A percentile compares a stretch with the other conserved stretches of the same genome.
Evolutionary conservation across 768 basidiomycete species (phyloP).

Genomic region (Tulasnella sp.): DNA sequence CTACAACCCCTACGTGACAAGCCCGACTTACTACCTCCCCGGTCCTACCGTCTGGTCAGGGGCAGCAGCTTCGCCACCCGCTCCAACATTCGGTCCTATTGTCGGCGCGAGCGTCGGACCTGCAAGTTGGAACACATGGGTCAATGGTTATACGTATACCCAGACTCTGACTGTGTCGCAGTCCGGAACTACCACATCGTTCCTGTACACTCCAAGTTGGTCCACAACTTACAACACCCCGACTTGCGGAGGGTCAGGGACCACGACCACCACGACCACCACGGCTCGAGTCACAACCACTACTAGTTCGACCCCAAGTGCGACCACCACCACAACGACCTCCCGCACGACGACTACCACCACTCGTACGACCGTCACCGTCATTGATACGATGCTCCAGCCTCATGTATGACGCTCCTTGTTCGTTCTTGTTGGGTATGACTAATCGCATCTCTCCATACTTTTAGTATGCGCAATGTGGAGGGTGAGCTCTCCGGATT

Average conservation of each 20-base stretch:
- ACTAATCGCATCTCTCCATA: neutral
- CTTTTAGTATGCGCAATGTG: neutral
- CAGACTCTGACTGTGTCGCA: neutral
- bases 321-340: neutral
- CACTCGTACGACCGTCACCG: neutral
- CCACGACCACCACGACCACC: neutral
- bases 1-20: conserved; percentile 11
- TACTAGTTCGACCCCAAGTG: neutral
- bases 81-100: neutral
- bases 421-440: neutral
- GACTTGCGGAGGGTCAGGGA: neutral
- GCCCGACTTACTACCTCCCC: conserved; percentile 4
- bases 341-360: neutral
- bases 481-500: neutral
- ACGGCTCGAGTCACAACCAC: neutral
- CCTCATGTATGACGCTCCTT: neutral
- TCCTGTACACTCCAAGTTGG: neutral
- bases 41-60: conserved; percentile 18
- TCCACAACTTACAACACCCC: conserved; percentile 15
- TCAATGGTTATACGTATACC: neutral
- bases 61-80: conserved; percentile 11
- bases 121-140: conserved; percentile 9
- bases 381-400: neutral
- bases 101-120: conserved; percentile 3
- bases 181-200: neutral